Base-by-base conservation (phyloP, 2,329 filamentous ascomycete species). In the Grosmannia huntii region DNA sequence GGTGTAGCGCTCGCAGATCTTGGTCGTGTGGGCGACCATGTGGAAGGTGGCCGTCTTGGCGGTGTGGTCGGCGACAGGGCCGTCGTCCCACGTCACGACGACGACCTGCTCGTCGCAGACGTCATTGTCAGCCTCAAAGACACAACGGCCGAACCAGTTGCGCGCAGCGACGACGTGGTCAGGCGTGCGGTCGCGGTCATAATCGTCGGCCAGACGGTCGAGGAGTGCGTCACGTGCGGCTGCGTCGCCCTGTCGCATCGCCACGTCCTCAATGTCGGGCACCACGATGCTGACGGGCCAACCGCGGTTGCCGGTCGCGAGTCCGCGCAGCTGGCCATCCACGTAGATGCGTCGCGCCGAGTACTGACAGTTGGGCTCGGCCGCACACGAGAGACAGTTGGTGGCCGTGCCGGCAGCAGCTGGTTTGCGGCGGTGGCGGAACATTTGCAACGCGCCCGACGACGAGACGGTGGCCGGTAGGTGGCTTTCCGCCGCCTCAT, bases 51-150 rank as follows among this genome's bases (percentile, higher is more conserved):
- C 92, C 19, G 86, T 90, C 73, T 97, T 97, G 50, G 89, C 12
- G 4, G 51, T 25, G 19, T 50, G 12, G 23, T 16, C 23, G n/a
- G 1, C n/a, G 5, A 59, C 53, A 11, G 16, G 31, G 6, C 16
- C 36, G 7, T 70, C 89, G 14, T 90, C 86, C 90, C 92, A 97
- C 4, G 81, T 83, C 56, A 97, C 82, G 0, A 87, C 92, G 23
- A 97, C 94, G 28, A 86, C 80, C 70, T 97, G 92, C 66, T 97
- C 90, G 69, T 99, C 94, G 66, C 85, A 89, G 49, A 97, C 94
- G 66, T 95, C 85, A 71, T 97, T 99, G 72, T 95, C 90, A 5
- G 85, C 77, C 68, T 96, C 94, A 72, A 85, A 97, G 1, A 97
- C 94, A 68, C 94, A 99, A n/a, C 92, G 83, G 0, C 94, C 94